Evolutionary conservation across 2,329 filamentous ascomycete species (phyloP).

Genomic region (Colletotrichum abscissum): DNA sequence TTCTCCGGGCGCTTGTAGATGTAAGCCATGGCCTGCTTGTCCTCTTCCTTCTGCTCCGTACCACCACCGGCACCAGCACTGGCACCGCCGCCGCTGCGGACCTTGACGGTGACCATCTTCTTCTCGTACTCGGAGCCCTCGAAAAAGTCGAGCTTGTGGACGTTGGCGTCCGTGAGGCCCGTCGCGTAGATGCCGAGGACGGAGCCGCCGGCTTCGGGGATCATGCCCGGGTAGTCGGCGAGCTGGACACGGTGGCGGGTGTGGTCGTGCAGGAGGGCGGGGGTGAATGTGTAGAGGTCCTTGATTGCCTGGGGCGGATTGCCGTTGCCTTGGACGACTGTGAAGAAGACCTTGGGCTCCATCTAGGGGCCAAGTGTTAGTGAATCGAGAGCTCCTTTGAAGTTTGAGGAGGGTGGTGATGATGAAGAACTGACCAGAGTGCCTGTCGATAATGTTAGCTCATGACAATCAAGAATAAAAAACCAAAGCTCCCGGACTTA

Average conservation of each 20-base stretch:
- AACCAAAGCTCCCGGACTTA: constrained; percentile 40
- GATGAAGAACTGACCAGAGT: constrained; percentile 45
- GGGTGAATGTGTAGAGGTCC: constrained; percentile 72
- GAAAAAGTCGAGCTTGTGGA: constrained; percentile 81
- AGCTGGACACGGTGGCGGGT: constrained; percentile 75
- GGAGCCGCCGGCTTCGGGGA: constrained; percentile 62
- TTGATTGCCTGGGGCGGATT: constrained; percentile 59
- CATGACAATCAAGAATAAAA: no score
- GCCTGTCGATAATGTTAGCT: constrained; percentile 39
- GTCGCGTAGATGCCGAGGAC: constrained; percentile 83
- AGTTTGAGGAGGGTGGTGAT: not conserved
- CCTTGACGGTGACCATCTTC: constrained; percentile 63
- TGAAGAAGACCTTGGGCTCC: constrained; percentile 87
- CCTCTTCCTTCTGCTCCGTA: constrained; percentile 53
- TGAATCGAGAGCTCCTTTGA: constrained; percentile 28
- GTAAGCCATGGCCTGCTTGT: constrained; percentile 71
- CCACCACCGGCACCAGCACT: constrained; percentile 45
- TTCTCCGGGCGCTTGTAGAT: constrained; percentile 63
- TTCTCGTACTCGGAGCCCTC: constrained; percentile 82
- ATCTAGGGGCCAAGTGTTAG: constrained; percentile 59
- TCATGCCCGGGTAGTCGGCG: constrained; percentile 86
- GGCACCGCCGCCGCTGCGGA: constrained; percentile 44
- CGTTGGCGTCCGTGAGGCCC: constrained; percentile 81
- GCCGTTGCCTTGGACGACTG: constrained; percentile 77
- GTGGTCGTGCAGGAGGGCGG: constrained; percentile 80